Evolutionary conservation across 2,329 filamentous ascomycete genomes (phyloP).

Genomic region (Botrytis aclada): DNA sequence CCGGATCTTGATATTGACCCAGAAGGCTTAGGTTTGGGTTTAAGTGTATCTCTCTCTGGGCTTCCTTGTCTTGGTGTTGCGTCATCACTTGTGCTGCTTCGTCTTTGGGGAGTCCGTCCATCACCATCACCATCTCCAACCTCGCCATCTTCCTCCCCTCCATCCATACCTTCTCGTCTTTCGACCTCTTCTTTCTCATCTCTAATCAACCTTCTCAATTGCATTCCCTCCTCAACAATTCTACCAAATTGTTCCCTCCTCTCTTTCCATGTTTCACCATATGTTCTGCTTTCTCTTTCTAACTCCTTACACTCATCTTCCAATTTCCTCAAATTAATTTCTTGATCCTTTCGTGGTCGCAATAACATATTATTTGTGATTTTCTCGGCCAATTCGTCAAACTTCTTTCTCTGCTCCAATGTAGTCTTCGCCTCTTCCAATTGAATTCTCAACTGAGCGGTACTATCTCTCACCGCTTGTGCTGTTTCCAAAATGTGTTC

Average conservation of each 20-base stretch:
- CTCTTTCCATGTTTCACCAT: constrained; percentile 80
- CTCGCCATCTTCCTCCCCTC: constrained; percentile 54
- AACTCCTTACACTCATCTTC: constrained; percentile 86
- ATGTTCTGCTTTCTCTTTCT: constrained; percentile 77
- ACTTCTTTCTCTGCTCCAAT: constrained; percentile 75
- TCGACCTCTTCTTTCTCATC: constrained; percentile 96
- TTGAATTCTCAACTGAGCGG: constrained; percentile 66
- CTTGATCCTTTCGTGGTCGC: constrained; percentile 79
- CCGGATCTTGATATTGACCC: constrained; percentile 40
- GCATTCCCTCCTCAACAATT: constrained; percentile 88
- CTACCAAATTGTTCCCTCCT: constrained; percentile 80
- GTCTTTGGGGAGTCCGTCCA: constrained; percentile 48
- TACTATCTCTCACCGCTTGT: constrained; percentile 72
- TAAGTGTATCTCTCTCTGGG: constrained; percentile 43
- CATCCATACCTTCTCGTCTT: constrained; percentile 75
- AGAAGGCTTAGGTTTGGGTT: constrained; percentile 32
- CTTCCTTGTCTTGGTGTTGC: constrained; percentile 51
- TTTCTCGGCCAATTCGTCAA: constrained; percentile 83
- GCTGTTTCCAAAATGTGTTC: constrained; percentile 74
- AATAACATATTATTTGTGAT: constrained; percentile 80
- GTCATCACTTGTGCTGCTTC: constrained; percentile 46
- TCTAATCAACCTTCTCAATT: constrained; percentile 78
- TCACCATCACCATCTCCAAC: constrained; percentile 54
- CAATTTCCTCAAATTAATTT: constrained; percentile 72
- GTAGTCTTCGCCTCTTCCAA: constrained; percentile 74